Conservation (phyloP, 495 filamentous ascomycete species). For the Chaetomium cochliodes region DNA sequence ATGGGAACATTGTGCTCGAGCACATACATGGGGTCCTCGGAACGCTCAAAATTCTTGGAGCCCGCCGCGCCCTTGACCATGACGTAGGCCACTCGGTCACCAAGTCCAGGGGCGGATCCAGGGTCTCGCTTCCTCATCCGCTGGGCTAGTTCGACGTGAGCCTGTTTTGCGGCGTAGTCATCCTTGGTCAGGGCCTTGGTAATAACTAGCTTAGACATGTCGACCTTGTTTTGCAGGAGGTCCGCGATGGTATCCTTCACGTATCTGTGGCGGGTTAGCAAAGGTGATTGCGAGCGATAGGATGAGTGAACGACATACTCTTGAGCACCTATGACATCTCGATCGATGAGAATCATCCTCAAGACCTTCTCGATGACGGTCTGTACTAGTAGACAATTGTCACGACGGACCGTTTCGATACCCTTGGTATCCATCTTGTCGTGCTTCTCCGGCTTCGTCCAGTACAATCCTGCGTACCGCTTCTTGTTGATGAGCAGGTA, state of each 20-base stretch:
- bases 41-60: conserved; percentile 90
- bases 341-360: conserved; percentile 92
- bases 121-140: conserved; percentile 96
- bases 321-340: conserved; percentile 83
- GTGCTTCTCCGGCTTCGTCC: conserved; percentile 90
- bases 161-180: conserved; percentile 82
- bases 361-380: conserved; percentile 97
- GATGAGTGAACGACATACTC: conserved; percentile 61
- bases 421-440: conserved; percentile 99
- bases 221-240: conserved; percentile 93
- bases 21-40: conserved; percentile 94
- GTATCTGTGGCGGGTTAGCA: conserved; percentile 58
- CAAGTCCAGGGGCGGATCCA: conserved; percentile 89
- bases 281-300: neutral
- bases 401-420: conserved; percentile 95
- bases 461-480: conserved; percentile 94
- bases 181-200: conserved; percentile 92
- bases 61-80: conserved; percentile 89
- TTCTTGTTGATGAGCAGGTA: conserved; percentile 99
- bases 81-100: conserved; percentile 96
- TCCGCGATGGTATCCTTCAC: conserved; percentile 96
- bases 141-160: conserved; percentile 88
- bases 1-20: conserved; percentile 97
- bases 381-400: conserved; percentile 93
- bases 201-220: conserved; percentile 99